Base-by-base conservation (phyloP, 2,329 filamentous ascomycete species). In the Mycosphaerelloides madeirae region DNA sequence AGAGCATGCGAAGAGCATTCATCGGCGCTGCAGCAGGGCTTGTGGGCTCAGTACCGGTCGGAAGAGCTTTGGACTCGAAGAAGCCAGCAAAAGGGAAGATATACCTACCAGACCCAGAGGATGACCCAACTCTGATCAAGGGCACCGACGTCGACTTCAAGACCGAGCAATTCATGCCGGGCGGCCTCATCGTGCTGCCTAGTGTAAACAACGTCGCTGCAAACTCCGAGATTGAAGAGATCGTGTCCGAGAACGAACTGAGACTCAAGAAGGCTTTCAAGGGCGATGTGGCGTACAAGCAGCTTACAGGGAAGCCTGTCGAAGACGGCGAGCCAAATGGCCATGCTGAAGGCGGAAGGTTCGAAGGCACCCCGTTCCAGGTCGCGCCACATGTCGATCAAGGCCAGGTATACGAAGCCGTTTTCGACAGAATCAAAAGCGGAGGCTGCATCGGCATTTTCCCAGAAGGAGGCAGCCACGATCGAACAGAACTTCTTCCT, bases 361-460 rank as follows among this genome's bases (percentile, higher is more conserved):
- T 85, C 61, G 62, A 83, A 58, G 91, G 93, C 16, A 85, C 81
- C 38, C 85, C 83, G 57, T 97, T 84, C 73, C 93, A 93, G 70
- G 74, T 89, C 34, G 89, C 91, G 2, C 91, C 91, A 3, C 89
- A 96, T 61, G 89, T 96, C 32, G 89, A 97, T 65, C 91, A 97
- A 71, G 90, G 84, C 22, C 80, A 87, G 56, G 91, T 97, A 20
- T 97, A 97, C 69, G 82, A 95, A 64, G 87, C 88, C 15, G 91
- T 98, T 13, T 96, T 96, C 67, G 79, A 83, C 53, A 81, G 88
- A 22, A 76, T 98, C 28, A 82, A 83, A 54, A 77, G 79, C 31
- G 89, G 88, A 36, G 91, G 90, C 14, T 95, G 89, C 63, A 86
- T 97, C 43, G 93, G 91, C 51, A 96, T 98, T 61, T 98, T 97